These are phyloP conservation scores for Buxus sempervirens DNA, from an alignment of 164 flowering plant genomes.

Conservation along the genomic window DNA sequence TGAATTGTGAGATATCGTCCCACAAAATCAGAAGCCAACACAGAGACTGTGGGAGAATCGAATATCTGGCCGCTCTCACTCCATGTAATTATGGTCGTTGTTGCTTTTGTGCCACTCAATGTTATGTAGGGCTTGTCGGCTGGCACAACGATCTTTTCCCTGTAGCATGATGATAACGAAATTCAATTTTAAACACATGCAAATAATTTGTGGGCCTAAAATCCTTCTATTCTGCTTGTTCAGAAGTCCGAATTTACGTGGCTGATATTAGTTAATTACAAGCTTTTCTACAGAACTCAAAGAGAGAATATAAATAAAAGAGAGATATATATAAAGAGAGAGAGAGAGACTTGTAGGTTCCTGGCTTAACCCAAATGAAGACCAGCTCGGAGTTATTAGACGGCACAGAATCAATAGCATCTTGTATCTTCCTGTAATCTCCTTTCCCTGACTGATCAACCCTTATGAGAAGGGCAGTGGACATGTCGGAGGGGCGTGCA, in stretches of 20 bases:
- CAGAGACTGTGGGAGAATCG: conserved; percentile 43
- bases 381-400: conserved; percentile 31
- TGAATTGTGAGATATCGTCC: conserved; percentile 60
- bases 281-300: too few species aligned
- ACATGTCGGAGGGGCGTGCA: conserved; percentile 17
- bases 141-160: conserved; percentile 64
- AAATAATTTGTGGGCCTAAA: too few species aligned
- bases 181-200: too few species aligned
- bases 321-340: conserved; percentile 9
- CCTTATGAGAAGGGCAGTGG: conserved; percentile 45
- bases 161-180: too few species aligned
- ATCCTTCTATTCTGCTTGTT: too few species aligned
- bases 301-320: too few species aligned
- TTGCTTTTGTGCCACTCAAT: conserved; percentile 48
- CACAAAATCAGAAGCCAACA: conserved; percentile 64
- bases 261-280: too few species aligned
- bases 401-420: conserved; percentile 69
- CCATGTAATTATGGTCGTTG: conserved; percentile 50
- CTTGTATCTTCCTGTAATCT: conserved; percentile 58
- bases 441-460: conserved; percentile 74
- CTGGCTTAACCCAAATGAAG: conserved; percentile 59
- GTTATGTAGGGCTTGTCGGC: conserved; percentile 71
- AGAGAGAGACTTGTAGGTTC: conserved; percentile 45
- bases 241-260: too few species aligned
- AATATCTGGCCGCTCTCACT: conserved; percentile 39